These are phyloP conservation scores for Umbelopsis sp. DNA, from an alignment of 192 early-diverging fungal genomes.

Conservation along the genomic window DNA sequence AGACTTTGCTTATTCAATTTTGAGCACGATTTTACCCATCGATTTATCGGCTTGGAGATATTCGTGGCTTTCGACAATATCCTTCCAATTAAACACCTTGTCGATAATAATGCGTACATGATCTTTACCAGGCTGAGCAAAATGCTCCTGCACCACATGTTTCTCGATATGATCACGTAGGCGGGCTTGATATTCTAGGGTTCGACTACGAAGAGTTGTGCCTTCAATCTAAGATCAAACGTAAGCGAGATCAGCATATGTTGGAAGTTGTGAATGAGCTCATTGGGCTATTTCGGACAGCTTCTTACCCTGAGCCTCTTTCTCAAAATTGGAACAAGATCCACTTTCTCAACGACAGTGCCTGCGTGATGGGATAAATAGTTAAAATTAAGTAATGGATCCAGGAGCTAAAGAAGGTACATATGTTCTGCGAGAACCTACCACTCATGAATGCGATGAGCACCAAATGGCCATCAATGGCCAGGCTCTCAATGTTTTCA, in stretches of 20 bases:
- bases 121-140: constrained; percentile 38
- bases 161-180: constrained; percentile 53
- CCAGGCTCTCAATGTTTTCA: constrained; percentile 55
- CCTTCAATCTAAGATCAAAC: constrained; percentile 56
- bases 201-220: constrained; percentile 66
- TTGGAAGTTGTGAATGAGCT: background rate
- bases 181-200: constrained; percentile 60
- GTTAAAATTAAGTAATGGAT: background rate
- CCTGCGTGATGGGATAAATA: constrained; percentile 34
- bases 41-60: constrained; percentile 65
- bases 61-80: constrained; percentile 66
- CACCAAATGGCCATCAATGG: constrained; percentile 74
- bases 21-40: constrained; percentile 67
- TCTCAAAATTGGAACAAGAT: constrained; percentile 54
- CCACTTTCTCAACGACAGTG: constrained; percentile 41
- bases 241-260: background rate
- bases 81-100: constrained; percentile 64
- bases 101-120: constrained; percentile 57
- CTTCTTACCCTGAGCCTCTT: constrained; percentile 58
- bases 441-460: constrained; percentile 71
- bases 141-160: constrained; percentile 50
- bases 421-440: background rate
- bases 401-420: background rate
- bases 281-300: background rate
- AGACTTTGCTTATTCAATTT: constrained; percentile 19